Evolutionary conservation across 345 rosid genomes (phyloP).

Genomic region (Acer saccharum): DNA sequence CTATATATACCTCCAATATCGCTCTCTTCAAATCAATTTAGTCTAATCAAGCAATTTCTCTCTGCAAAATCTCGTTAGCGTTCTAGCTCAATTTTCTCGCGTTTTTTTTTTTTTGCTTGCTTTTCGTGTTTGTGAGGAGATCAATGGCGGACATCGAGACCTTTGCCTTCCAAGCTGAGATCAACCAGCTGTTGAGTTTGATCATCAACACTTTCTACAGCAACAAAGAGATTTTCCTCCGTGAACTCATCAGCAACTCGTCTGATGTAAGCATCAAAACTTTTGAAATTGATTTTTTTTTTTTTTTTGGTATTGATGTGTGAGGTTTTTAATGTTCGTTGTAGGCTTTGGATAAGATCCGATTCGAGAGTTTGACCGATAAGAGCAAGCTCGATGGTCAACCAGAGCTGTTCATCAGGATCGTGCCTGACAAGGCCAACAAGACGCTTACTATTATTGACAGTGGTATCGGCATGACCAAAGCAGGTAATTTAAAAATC

Average conservation of each 20-base stretch:
- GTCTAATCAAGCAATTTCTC: neutral
- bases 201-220: conserved; percentile 94
- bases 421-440: conserved; percentile 74
- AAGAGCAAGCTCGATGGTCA: conserved; percentile 90
- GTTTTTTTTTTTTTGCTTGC: neutral
- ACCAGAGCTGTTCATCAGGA: conserved; percentile 74
- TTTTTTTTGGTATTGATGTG: neutral
- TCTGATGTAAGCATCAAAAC: conserved; percentile 54
- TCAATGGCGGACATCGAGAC: conserved; percentile 82
- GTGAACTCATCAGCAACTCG: conserved; percentile 68
- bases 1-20: conserved; percentile 25
- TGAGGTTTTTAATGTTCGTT: neutral
- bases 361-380: conserved; percentile 77
- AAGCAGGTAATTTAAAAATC: conserved; percentile 52
- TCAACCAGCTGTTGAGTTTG: conserved; percentile 79
- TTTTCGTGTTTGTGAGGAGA: neutral
- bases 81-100: neutral
- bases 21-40: fast-evolving
- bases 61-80: neutral
- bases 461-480: conserved; percentile 88
- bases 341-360: conserved; percentile 82
- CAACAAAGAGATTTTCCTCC: conserved; percentile 89
- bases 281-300: too few species aligned
- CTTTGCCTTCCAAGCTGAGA: conserved; percentile 92
- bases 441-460: conserved; percentile 75